Evolutionary conservation across 495 filamentous ascomycete species (phyloP), one percentile per base, ranked within the genome.

Genomic region (Hypoxylon subgilvum): DNA sequence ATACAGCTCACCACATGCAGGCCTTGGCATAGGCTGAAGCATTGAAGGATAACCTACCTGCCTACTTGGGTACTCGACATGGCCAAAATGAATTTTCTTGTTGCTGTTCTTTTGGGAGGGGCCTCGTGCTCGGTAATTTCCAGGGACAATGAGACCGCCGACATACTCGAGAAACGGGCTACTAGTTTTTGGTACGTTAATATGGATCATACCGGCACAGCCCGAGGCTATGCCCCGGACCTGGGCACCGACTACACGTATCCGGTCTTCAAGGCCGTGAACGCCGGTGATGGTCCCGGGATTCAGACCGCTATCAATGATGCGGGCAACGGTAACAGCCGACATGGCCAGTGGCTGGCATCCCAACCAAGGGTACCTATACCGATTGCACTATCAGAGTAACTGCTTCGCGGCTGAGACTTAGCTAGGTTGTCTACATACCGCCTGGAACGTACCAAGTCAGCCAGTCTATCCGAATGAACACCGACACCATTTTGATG

Each of bases 381-480:
- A 65, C 23, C 46, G n/a, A 13, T 41, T n/a, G 28, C 25, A 7
- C 30, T 18, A 45, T 6, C 5, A 22, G 36, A 27, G 8, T 27
- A 3, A 16, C 18, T 14, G 18, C 14, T 36, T 16, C 3, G 8
- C 42, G 17, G 50, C 56, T 52, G 40, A 62, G 2, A n/a, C n/a
- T 9, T 12, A 10, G 9, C 1, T 32, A 75, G 73, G 72, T 86
- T 42, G 79, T 88, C 23, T 88, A 86, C 64, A 82, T 88, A 60
- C 86, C 85, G 6, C 74, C 82, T 6, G 86, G 86, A 45, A 86
- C 80, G 6, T 88, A 88, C 62, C 54, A 77, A n/a, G 75, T 88
- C 47, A 81, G 75, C 10, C 48, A 74, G 8, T 78, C 84, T 0
- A 84, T 88, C 44, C 36, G 69, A 41, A 75, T 82, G 80, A 70